A percentile compares a stretch with the other conserved stretches of the same genome.
These are phyloP conservation scores for Phytophthora podocarpi DNA, from an alignment of 352 stramenopile genomes.

Conservation along the genomic window DNA sequence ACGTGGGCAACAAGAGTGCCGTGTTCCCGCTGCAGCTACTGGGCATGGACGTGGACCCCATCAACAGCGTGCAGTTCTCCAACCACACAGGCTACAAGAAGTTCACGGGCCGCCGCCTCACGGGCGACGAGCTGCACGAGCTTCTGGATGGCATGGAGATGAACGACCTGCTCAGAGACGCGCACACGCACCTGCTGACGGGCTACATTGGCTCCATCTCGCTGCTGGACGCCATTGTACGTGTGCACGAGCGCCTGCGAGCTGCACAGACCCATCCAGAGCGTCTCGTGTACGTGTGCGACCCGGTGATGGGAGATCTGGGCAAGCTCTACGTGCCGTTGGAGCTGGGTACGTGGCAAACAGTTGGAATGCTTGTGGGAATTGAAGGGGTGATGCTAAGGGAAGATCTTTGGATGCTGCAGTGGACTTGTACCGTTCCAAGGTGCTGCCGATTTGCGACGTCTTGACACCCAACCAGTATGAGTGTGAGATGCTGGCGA, in stretches of 20 bases:
- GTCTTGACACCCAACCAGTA: slow-evolving; percentile 89
- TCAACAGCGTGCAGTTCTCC: slow-evolving; percentile 90
- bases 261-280: slow-evolving; percentile 55
- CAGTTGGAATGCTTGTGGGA: neutral
- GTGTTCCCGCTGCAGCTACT: slow-evolving; percentile 87
- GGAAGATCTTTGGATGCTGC: slow-evolving; percentile 2
- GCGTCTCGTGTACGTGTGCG: slow-evolving; percentile 78
- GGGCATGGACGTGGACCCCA: slow-evolving; percentile 86
- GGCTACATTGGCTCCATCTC: slow-evolving; percentile 79
- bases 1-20: slow-evolving; percentile 88
- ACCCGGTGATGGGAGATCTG: slow-evolving; percentile 84
- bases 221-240: slow-evolving; percentile 74
- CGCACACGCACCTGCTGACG: slow-evolving; percentile 83
- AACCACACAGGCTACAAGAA: slow-evolving; percentile 86
- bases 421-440: slow-evolving; percentile 83
- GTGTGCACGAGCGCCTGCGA: slow-evolving; percentile 61
- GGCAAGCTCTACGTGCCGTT: slow-evolving; percentile 81
- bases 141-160: slow-evolving; percentile 78
- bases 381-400: neutral
- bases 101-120: slow-evolving; percentile 75
- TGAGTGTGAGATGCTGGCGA: slow-evolving; percentile 80
- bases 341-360: slow-evolving; percentile 59
- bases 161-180: slow-evolving; percentile 69
- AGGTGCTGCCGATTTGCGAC: slow-evolving; percentile 81
- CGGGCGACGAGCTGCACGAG: slow-evolving; percentile 75